These are phyloP conservation scores for Mortierella polycephala DNA, from an alignment of 371 early-diverging fungal species.

Conservation along the genomic window DNA sequence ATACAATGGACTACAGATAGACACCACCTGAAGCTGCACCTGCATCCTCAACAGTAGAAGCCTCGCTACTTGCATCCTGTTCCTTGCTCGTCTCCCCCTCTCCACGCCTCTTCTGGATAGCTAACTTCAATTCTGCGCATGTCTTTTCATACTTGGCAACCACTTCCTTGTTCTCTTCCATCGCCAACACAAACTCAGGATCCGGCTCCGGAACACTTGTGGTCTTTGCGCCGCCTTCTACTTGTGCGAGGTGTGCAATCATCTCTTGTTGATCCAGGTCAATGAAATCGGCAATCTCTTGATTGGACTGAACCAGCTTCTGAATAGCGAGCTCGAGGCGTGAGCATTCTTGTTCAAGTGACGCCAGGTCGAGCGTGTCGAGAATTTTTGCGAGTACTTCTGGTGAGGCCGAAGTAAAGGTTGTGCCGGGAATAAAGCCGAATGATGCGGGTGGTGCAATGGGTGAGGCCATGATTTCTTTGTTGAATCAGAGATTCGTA, in stretches of 20 bases:
- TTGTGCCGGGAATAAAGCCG: constrained; percentile 28
- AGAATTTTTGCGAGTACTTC: constrained; percentile 38
- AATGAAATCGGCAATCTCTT: constrained; percentile 46
- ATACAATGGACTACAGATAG: not conserved
- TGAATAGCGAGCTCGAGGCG: constrained; percentile 42
- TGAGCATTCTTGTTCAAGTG: constrained; percentile 34
- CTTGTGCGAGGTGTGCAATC: not conserved
- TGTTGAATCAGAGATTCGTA: too few relatives aligned
- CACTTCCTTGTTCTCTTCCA: constrained; percentile 46
- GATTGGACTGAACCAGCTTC: constrained; percentile 41
- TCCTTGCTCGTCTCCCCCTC: not conserved
- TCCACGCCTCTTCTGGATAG: constrained; percentile 29
- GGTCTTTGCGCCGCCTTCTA: not conserved
- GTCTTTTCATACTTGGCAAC: constrained; percentile 39
- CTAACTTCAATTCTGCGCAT: constrained; percentile 22
- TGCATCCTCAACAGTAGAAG: not conserved
- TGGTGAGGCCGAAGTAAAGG: constrained; percentile 40
- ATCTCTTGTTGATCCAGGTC: constrained; percentile 40
- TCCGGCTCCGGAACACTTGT: constrained; percentile 11
- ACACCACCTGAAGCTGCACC: not conserved
- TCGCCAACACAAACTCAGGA: constrained; percentile 50
- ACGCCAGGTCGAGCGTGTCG: constrained; percentile 43
- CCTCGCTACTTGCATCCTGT: not conserved
- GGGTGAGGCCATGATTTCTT: constrained; percentile 16
- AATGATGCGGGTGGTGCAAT: constrained; percentile 46